Evolutionary conservation across 2,329 filamentous ascomycete genomes (phyloP).

Genomic region (Ophiocordyceps camponoti-rufipedis): DNA sequence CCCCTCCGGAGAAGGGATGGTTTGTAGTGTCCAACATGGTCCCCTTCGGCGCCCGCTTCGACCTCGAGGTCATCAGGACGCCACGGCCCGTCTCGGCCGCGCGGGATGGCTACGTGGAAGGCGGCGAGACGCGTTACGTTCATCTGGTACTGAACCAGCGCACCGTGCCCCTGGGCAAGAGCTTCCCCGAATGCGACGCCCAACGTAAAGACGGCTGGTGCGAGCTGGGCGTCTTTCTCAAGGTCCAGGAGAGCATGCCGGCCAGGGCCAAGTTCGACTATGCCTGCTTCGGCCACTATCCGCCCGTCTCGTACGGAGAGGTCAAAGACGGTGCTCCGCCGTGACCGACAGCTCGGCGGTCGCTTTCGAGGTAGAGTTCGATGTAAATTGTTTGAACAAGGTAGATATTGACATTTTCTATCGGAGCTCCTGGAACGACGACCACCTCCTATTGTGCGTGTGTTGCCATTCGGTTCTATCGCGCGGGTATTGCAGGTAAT

Average conservation of each 20-base stretch:
- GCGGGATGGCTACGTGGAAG: constrained; percentile 32
- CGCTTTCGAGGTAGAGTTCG: too few relatives aligned
- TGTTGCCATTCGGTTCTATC: too few relatives aligned
- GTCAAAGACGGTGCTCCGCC: constrained; percentile 19
- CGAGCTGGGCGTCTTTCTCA: constrained; percentile 49
- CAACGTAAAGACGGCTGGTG: constrained; percentile 58
- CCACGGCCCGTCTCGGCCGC: constrained; percentile 42
- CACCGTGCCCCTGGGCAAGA: constrained; percentile 49
- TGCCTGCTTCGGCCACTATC: constrained; percentile 43
- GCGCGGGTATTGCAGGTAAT: too few relatives aligned
- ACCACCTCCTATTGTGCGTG: too few relatives aligned
- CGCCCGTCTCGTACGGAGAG: constrained; percentile 17
- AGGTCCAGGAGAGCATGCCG: constrained; percentile 39
- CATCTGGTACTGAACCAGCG: constrained; percentile 61
- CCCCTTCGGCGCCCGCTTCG: constrained; percentile 54
- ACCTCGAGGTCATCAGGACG: constrained; percentile 55
- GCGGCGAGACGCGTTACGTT: constrained; percentile 45
- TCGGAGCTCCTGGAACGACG: too few relatives aligned
- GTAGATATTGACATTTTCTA: too few relatives aligned
- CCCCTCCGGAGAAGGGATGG: constrained; percentile 31
- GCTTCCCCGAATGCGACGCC: constrained; percentile 44
- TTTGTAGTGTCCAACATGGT: constrained; percentile 50
- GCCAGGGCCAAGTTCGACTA: constrained; percentile 42
- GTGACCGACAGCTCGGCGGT: neutral
- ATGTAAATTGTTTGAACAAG: too few relatives aligned